Base-by-base conservation (phyloP, 2,329 filamentous ascomycete genomes). In the Cladophialophora carrionii region DNA sequence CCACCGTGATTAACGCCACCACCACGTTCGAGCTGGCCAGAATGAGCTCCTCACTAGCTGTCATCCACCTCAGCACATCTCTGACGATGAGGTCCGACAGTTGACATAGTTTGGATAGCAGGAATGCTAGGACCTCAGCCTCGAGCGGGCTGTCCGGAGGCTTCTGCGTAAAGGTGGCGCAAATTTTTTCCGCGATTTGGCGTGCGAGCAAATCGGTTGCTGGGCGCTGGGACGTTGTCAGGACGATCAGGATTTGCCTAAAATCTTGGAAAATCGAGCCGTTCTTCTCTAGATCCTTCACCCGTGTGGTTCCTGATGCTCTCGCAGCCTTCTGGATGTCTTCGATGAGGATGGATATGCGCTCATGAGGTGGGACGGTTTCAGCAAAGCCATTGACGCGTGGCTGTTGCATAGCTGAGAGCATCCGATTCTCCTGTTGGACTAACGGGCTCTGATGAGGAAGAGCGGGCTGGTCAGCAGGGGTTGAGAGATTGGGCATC, bases 381-480 rank as follows among this genome's bases (percentile, higher is more conserved):
- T 87, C 85, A 61, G 84, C 77, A 71, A 85, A 87, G n/a, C 86
- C 87, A 70, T 88, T 88, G 52, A 85, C 73, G 64, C 86, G 85
- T 9, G 71, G 65, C 31, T 68, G 71, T 57, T 77, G 73, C 53
- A 80, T 71, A 3, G 75, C 73, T 43, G 76, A 72, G 57, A 77
- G 77, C 57, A 80, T 68, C 43, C 78, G 71, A 64, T 74, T 72
- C 71, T 80, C 76, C 72, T 80, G 80, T 69, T 82, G 83, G 41
- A 78, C 76, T 70, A 87, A 84, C 17, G 81, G 77, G 52, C 82
- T 81, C 69, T 85, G 82, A 68, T 87, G 83, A 51, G 86, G 85
- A 63, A 88, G 78, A 24, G 84, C 85, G 53, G 86, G 86, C 56
- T 83, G 82, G 67, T 88, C 86, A 52, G 85, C 85, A 17, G 87